phyloP scores from a whole-genome alignment of 805 yeast species.

The Wickerhamomyces sydowiorum region DNA sequence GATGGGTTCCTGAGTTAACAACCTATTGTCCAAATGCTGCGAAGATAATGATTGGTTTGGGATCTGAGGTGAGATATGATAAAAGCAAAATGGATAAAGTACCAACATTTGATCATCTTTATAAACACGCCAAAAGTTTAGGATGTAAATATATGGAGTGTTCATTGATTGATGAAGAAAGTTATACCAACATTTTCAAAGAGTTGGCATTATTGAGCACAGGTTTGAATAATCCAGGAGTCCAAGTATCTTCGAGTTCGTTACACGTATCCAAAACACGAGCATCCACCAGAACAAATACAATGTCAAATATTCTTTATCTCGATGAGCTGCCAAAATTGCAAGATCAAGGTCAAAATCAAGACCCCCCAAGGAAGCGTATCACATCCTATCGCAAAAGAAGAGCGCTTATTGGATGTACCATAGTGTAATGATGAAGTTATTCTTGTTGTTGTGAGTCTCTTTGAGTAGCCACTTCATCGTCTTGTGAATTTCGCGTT shows the following conservation, averaged over 20 bases:
- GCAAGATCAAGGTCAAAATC: neutral
- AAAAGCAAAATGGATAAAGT: constrained; percentile 16
- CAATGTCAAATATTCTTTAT: neutral
- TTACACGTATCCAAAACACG: neutral
- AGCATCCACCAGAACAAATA: neutral
- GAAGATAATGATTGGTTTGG: constrained; percentile 31
- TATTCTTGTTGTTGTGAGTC: neutral
- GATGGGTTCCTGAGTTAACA: constrained; percentile 39
- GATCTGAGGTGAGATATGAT: constrained; percentile 30
- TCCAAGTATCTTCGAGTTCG: no score
- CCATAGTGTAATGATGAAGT: neutral
- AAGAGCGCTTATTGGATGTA: neutral
- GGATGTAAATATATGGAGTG: constrained; percentile 32
- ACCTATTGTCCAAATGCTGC: constrained; percentile 33
- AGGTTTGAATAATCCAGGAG: neutral
- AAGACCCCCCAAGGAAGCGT: neutral
- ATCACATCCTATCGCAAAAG: neutral
- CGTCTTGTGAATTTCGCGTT: no score
- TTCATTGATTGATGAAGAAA: constrained; percentile 16
- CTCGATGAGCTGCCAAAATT: neutral
- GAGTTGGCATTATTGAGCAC: constrained; percentile 9
- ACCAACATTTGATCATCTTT: constrained; percentile 22
- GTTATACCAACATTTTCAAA: constrained; percentile 15
- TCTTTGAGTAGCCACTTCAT: neutral
- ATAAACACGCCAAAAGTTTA: constrained; percentile 24